Evolutionary conservation across 306 rosid species (phyloP).

Genomic region (Sechiopsis laciniata): DNA sequence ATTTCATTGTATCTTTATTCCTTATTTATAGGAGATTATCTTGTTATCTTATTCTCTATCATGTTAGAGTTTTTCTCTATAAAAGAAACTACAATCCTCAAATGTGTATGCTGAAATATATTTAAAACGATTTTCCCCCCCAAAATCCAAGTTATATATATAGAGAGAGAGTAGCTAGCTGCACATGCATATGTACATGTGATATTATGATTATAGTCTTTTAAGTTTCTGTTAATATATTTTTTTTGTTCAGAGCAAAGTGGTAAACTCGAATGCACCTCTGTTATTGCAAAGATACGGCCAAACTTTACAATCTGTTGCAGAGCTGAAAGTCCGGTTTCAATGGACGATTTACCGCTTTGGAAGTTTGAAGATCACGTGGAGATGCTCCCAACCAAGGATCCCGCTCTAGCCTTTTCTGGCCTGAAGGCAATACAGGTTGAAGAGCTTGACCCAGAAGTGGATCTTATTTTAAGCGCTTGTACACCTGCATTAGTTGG

Average conservation of each 20-base stretch:
- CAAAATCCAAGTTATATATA: too few relatives aligned
- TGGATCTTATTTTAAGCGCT: conserved; percentile 69
- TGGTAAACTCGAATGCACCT: conserved; percentile 87
- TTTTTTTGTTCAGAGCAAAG: conserved; percentile 58
- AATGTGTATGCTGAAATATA: too few relatives aligned
- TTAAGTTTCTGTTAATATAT: conserved; percentile 24
- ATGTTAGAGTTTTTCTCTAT: too few relatives aligned
- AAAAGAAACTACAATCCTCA: too few relatives aligned
- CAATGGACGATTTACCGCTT: conserved; percentile 76
- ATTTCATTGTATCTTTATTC: too few relatives aligned
- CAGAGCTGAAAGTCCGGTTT: conserved; percentile 93
- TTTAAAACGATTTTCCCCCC: too few relatives aligned
- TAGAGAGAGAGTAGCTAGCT: not conserved
- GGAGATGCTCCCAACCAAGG: conserved; percentile 68
- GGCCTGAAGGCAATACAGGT: conserved; percentile 85
- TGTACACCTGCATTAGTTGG: conserved; percentile 83
- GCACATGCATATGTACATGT: not conserved
- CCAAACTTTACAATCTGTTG: conserved; percentile 79
- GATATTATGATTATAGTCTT: conserved; percentile 3
- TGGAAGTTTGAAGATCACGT: conserved; percentile 68
- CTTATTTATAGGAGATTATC: too few relatives aligned
- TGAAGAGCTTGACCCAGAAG: conserved; percentile 77
- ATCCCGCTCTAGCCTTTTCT: conserved; percentile 68
- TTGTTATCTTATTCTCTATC: too few relatives aligned
- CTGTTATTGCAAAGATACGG: conserved; percentile 75